Evolutionary conservation across 2,329 filamentous ascomycete species (phyloP), one percentile per base, ranked within the genome.

Genomic region (Cladobotryum mycophilum): DNA sequence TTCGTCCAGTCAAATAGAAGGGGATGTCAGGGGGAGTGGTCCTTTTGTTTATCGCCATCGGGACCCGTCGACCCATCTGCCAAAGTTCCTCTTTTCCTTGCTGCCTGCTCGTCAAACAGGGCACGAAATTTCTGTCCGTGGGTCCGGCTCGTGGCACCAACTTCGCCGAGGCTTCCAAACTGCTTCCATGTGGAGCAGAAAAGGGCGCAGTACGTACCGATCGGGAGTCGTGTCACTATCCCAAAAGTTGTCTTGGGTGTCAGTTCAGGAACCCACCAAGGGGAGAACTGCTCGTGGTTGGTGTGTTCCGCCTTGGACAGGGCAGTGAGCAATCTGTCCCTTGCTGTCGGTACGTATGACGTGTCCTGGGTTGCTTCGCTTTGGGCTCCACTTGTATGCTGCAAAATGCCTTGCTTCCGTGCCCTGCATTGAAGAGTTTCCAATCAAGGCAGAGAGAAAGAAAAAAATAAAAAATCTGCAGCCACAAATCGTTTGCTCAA

Each of bases 121-220:
- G 20, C 15, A 14, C 15, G 15, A 18, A 18, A 45, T 33, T n/a
- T 20, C 36, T n/a, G 47, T 50, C 25, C 41, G 22, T 43, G 36
- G 22, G 38, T 42, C 37, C 36, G 51, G 44, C 50, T 52, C 46
- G 36, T 52, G 30, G 50, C 41, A 40, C 25, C 33, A 34, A 17
- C 25, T 48, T 47, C 50, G 43, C 34, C 15, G 41, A 49, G 34
- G 22, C 45, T 52, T 52, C 50, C 46, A 52, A 49, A 49, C 25
- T 45, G 34, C 50, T 52, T 52, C 50, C 35, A 52, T 49, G 50
- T 52, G 50, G 50, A 49, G 50, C 22, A 17, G n/a, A 37, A n/a
- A 20, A 41, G 8, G 13, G 18, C 44, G 25, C 25, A 30, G 25
- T 30, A 30, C 25, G 49, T 43, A n/a, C 49, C 45, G 49, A 43